A percentile compares a stretch with the other conserved stretches of the same genome.
Conservation (phyloP, 768 basidiomycete species). For the Pisolithus albus region DNA sequence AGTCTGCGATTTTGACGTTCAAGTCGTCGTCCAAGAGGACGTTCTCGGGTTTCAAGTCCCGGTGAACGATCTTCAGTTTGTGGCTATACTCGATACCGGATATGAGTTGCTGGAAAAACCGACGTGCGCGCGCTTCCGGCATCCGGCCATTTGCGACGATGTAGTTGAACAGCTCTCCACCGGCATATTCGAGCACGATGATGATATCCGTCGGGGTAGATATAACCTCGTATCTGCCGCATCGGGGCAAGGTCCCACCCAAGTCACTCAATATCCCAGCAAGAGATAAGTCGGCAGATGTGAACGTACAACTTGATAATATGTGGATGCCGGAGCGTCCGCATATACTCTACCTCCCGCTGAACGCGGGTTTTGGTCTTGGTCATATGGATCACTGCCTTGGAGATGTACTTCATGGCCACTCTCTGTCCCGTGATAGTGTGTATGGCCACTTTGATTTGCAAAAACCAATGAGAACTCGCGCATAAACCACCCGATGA, state of each 20-base stretch:
- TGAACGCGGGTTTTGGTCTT: slow-evolving; percentile 90
- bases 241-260: slow-evolving; percentile 3
- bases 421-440: slow-evolving; percentile 92
- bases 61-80: slow-evolving; percentile 93
- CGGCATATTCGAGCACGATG: slow-evolving; percentile 95
- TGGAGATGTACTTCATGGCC: slow-evolving; percentile 96
- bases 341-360: slow-evolving; percentile 96
- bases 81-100: slow-evolving; percentile 97
- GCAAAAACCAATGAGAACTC: slow-evolving; percentile 9
- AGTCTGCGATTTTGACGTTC: slow-evolving; percentile 98
- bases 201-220: slow-evolving; percentile 94
- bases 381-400: slow-evolving; percentile 85
- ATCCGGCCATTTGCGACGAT: slow-evolving; percentile 93
- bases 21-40: slow-evolving; percentile 78
- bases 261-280: background rate
- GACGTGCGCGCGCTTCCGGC: slow-evolving; percentile 77
- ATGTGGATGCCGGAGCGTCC: slow-evolving; percentile 88
- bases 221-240: slow-evolving; percentile 71
- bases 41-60: slow-evolving; percentile 97
- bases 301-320: slow-evolving; percentile 88
- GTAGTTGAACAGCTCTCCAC: slow-evolving; percentile 96
- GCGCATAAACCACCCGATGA: slow-evolving; percentile 1
- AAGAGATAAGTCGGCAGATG: background rate
- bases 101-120: slow-evolving; percentile 98
- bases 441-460: slow-evolving; percentile 78